Percentiles rank a stretch among this genome's conserved stretches.
Evolutionary conservation across 768 basidiomycete species (phyloP).

Genomic region (Rhodotorula sphaerocarpa): DNA sequence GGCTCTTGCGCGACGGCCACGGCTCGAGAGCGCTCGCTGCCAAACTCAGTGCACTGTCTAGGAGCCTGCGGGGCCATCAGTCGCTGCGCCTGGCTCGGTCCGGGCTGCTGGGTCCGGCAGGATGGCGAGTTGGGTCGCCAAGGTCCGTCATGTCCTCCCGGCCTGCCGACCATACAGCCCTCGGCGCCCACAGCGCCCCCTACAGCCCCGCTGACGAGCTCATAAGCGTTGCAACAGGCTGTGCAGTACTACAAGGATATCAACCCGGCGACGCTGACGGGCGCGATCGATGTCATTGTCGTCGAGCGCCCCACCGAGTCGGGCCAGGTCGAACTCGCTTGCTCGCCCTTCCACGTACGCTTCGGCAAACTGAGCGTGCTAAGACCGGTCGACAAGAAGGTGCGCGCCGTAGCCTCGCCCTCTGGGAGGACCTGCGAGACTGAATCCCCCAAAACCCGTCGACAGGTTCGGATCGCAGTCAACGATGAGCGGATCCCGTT

Average conservation of each 20-base stretch:
- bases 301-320: slow-evolving; percentile 59
- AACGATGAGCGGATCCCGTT: slow-evolving; percentile 82
- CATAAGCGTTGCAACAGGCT: slow-evolving; percentile 8
- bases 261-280: slow-evolving; percentile 92
- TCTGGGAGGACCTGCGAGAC: neutral
- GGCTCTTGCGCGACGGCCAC: too few species aligned
- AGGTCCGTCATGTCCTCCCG: neutral
- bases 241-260: slow-evolving; percentile 46
- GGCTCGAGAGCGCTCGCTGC: too few species aligned
- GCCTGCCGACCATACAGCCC: neutral
- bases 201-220: neutral
- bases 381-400: slow-evolving; percentile 86
- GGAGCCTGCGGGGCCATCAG: too few species aligned
- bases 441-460: neutral
- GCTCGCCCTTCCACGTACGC: slow-evolving; percentile 93
- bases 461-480: slow-evolving; percentile 75
- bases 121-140: slow-evolving; percentile 24
- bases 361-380: slow-evolving; percentile 97
- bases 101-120: neutral
- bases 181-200: too few species aligned
- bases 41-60: too few species aligned
- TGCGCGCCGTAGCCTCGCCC: slow-evolving; percentile 40
- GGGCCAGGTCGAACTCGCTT: slow-evolving; percentile 58
- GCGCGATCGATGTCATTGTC: slow-evolving; percentile 98
- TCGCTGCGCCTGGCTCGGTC: too few species aligned